phyloP scores from a whole-genome alignment of 257 asterid species.

The Lycium ferocissimum region DNA sequence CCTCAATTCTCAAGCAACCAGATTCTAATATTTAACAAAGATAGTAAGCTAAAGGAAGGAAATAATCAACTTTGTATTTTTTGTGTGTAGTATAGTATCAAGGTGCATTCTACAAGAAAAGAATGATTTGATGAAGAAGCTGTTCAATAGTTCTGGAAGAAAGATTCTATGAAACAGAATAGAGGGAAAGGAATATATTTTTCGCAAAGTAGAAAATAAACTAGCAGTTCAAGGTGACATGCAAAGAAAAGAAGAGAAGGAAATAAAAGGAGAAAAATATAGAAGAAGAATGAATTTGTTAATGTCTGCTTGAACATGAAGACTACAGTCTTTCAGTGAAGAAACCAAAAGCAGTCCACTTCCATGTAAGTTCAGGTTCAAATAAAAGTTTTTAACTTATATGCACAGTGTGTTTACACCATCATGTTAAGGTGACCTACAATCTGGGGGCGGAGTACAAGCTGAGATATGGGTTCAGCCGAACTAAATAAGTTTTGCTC shows the following conservation, averaged over 20 bases:
- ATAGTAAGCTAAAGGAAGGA: conserved; percentile 35
- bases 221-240: not conserved
- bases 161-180: conserved; percentile 17
- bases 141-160: conserved; percentile 19
- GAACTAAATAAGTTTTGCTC: too few species aligned
- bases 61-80: conserved; percentile 20
- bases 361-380: not conserved
- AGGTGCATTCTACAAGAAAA: conserved; percentile 36
- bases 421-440: not conserved
- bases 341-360: not conserved
- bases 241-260: conserved; percentile 10
- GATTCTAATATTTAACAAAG: conserved; percentile 31
- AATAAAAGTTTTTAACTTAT: not conserved
- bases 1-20: conserved; percentile 58
- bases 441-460: too few species aligned
- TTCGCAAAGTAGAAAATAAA: conserved; percentile 26
- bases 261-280: conserved; percentile 1
- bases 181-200: conserved; percentile 48
- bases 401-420: not conserved
- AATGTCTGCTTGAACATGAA: not conserved
- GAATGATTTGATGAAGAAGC: conserved; percentile 51
- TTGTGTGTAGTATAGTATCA: conserved; percentile 26
- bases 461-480: too few species aligned
- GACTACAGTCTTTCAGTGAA: not conserved
- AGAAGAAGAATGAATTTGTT: conserved; percentile 19